Evolutionary conservation across 345 rosid genomes (phyloP).

Genomic region (Fremontodendron californicum): DNA sequence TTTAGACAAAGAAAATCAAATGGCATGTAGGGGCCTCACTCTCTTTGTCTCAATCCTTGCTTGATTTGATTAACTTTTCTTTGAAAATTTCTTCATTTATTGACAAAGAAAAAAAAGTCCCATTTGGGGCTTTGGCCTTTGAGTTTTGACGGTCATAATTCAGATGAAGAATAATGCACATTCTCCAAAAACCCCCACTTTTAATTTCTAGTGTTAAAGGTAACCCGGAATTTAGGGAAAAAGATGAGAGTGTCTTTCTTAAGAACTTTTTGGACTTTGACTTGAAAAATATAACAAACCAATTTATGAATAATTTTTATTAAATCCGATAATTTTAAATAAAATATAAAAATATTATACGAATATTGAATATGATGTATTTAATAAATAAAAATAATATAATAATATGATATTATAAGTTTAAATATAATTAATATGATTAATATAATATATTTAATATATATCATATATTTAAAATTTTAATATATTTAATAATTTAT

Average conservation of each 20-base stretch:
- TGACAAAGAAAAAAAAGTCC: not conserved
- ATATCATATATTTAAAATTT: no score
- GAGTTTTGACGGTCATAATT: no score
- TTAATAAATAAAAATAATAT: not conserved
- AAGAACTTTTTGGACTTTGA: constrained; percentile 63
- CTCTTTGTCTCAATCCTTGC: not conserved
- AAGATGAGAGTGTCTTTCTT: constrained; percentile 28
- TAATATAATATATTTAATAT: no score
- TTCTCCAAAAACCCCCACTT: constrained; percentile 22
- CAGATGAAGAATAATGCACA: constrained; percentile 35
- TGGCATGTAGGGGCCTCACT: constrained; percentile 15
- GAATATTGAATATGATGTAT: no score
- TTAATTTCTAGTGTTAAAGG: constrained; percentile 28
- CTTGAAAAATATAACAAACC: constrained; percentile 26
- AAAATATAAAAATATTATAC: not conserved
- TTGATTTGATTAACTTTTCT: not conserved
- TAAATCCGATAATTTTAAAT: not conserved
- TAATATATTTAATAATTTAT: no score
- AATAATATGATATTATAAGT: not conserved
- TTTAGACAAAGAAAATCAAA: not conserved
- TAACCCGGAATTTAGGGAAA: constrained; percentile 59
- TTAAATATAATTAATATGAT: no score
- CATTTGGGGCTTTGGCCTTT: not conserved
- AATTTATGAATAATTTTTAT: not conserved
- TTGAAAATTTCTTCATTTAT: not conserved